These are phyloP conservation scores for Alternaria tenuissima DNA, from an alignment of 2,329 filamentous ascomycete species.

Conservation along the genomic window DNA sequence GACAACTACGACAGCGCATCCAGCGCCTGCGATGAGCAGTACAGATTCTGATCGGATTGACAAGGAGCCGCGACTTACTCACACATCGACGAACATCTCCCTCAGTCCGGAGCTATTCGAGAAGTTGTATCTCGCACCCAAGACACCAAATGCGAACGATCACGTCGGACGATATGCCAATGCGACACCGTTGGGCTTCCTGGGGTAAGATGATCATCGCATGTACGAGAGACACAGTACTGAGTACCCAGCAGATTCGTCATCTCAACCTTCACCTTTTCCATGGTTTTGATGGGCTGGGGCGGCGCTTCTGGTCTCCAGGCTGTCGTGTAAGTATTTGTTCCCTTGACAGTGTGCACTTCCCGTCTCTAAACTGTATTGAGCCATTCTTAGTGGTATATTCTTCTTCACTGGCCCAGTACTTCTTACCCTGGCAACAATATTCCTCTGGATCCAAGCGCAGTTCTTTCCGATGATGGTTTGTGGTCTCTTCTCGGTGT, in stretches of 20 bases:
- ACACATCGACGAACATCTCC: constrained; percentile 38
- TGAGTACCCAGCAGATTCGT: constrained; percentile 39
- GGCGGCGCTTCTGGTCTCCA: constrained; percentile 48
- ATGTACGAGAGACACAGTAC: background rate
- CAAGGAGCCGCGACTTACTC: constrained; percentile 27
- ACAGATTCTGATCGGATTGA: constrained; percentile 27
- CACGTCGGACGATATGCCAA: constrained; percentile 33
- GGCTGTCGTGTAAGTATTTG: constrained; percentile 41
- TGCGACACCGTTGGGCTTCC: constrained; percentile 39
- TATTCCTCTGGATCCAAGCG: constrained; percentile 60
- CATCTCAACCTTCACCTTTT: constrained; percentile 52
- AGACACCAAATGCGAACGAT: constrained; percentile 32
- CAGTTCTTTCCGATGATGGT: constrained; percentile 58
- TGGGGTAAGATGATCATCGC: constrained; percentile 28
- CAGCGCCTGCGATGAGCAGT: constrained; percentile 9
- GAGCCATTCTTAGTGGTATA: constrained; percentile 36
- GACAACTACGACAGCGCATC: constrained; percentile 1
- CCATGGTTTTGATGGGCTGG: constrained; percentile 53
- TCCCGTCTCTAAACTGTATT: background rate
- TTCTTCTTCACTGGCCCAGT: constrained; percentile 59
- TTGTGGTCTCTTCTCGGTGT: constrained; percentile 59
- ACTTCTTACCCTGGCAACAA: constrained; percentile 57
- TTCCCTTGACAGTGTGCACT: background rate
- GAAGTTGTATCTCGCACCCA: constrained; percentile 39
- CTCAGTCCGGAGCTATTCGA: constrained; percentile 42